Base-by-base conservation (phyloP, 2,329 filamentous ascomycete species). In the Hypoxylon sp. region DNA sequence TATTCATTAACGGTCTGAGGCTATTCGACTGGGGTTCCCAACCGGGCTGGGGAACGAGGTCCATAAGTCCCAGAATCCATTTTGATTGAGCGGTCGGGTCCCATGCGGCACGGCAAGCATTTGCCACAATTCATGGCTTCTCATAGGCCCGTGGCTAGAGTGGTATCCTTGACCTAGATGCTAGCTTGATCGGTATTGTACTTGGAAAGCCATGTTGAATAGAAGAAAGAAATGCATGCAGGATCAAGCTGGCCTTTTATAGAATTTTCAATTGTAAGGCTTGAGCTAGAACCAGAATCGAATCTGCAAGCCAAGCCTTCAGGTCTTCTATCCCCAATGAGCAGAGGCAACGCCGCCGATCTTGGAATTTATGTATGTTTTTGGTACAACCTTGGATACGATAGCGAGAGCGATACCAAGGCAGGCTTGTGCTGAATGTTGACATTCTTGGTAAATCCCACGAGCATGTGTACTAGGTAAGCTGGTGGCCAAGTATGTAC, bases 401-500 rank as follows among this genome's bases (percentile, higher is more conserved):
- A 70, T 63, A 67, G 14, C 67, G 67, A 70, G 48, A 67, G 29
- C 67, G 67, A 67, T 44, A 58, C 52, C 24, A 42, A 24, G 22
- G 24, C 51, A 17, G n/a, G 17, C 17, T 44, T 17, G 39, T 9
- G n/a, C 22, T 42, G 19, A 33, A 14, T 33, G 24, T 52, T 52
- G 31, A 37, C 31, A 52, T 39, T 22, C 44, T 37, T 13, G 6
- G 31, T 46, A 11, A 35, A 55, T 53, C 9, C 37, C 39, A 10
- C 19, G 13, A 19, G 22, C 14, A 33, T 22, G 5, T 44, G 35
- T 31, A 31, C 29, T 31, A 31, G 8, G 29, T 22, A 37, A 52
- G 22, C 9, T 42, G n/a, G 31, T 47, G n/a, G 26, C 35, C 33
- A 47, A 37, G 1, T 35, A 8, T 19, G 46, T 44, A 22, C 33